Percentiles rank a stretch among this genome's conserved stretches.
phyloP scores from a whole-genome alignment of 2,329 filamentous ascomycete species.

The Trichophyton verrucosum region DNA sequence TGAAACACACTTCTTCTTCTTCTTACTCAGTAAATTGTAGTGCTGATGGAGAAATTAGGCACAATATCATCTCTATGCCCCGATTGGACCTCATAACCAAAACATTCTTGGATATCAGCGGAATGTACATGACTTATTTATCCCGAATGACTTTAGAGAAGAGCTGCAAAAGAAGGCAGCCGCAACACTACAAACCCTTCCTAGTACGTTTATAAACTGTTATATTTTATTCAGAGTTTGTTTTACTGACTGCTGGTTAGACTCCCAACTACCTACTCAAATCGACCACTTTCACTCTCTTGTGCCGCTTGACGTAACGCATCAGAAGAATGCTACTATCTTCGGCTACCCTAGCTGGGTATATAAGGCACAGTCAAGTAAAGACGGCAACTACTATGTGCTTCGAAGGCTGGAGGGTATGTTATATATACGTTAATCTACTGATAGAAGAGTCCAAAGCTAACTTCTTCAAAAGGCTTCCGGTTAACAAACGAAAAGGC shows the following conservation, averaged over 20 bases:
- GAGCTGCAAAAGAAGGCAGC: slow-evolving; percentile 82
- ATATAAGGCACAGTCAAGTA: slow-evolving; percentile 83
- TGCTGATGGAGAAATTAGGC: slow-evolving; percentile 37
- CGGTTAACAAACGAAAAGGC: slow-evolving; percentile 79
- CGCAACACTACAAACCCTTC: slow-evolving; percentile 70
- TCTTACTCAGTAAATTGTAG: background rate
- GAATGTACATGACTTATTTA: slow-evolving; percentile 79
- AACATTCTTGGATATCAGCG: slow-evolving; percentile 76
- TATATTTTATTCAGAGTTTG: background rate
- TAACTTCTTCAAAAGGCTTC: slow-evolving; percentile 45
- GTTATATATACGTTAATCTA: background rate
- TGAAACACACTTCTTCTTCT: background rate
- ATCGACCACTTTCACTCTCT: slow-evolving; percentile 87
- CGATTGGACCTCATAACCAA: slow-evolving; percentile 68
- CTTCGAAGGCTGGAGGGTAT: slow-evolving; percentile 70
- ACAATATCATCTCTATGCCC: slow-evolving; percentile 88
- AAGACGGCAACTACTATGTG: slow-evolving; percentile 80
- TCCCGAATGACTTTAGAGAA: slow-evolving; percentile 74
- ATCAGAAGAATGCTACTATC: slow-evolving; percentile 62
- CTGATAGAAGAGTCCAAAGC: background rate
- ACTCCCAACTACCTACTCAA: slow-evolving; percentile 57
- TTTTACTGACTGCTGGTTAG: slow-evolving; percentile 20
- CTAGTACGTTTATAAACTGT: slow-evolving; percentile 42
- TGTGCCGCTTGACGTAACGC: slow-evolving; percentile 71
- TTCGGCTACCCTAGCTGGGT: slow-evolving; percentile 90